Conservation (phyloP, 1,284 basidiomycete genomes). For the Boletellus deceptivus region DNA sequence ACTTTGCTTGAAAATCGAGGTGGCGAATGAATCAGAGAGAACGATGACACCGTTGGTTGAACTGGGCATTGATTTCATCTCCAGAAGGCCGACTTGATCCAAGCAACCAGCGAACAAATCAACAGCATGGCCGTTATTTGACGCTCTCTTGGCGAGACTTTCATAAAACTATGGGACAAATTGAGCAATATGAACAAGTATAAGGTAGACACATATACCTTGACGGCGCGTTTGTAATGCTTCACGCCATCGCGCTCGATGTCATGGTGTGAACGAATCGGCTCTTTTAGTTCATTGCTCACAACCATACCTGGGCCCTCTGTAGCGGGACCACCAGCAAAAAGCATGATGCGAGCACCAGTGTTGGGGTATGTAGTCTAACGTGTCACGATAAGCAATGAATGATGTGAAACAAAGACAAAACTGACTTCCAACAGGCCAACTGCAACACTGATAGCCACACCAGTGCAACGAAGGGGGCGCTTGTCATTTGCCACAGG, state of each 20-base stretch:
- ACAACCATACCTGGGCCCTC: constrained; percentile 98
- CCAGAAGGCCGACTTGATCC: constrained; percentile 95
- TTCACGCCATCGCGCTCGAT: constrained; percentile 97
- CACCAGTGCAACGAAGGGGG: constrained; percentile 93
- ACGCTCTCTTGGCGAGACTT: constrained; percentile 88
- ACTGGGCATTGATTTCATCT: constrained; percentile 97
- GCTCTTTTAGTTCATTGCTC: constrained; percentile 92
- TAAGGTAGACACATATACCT: constrained; percentile 49
- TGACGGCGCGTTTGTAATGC: constrained; percentile 95
- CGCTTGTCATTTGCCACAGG: constrained; percentile 95
- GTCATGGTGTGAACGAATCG: constrained; percentile 98
- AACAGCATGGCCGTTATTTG: constrained; percentile 92
- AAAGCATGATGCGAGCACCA: constrained; percentile 95
- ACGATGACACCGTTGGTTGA: constrained; percentile 97
- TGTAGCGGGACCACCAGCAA: constrained; percentile 94
- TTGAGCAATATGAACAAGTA: constrained; percentile 4
- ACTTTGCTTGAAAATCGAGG: constrained; percentile 98
- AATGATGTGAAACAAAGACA: not conserved
- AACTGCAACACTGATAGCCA: constrained; percentile 91
- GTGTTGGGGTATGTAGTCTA: constrained; percentile 94
- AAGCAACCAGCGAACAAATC: constrained; percentile 98
- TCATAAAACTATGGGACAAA: constrained; percentile 80
- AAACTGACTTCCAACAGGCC: constrained; percentile 82
- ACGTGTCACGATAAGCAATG: constrained; percentile 1
- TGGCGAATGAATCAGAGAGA: constrained; percentile 95